Conservation (phyloP, 352 stramenopile genomes). For the Phytophthora colocasiae region DNA sequence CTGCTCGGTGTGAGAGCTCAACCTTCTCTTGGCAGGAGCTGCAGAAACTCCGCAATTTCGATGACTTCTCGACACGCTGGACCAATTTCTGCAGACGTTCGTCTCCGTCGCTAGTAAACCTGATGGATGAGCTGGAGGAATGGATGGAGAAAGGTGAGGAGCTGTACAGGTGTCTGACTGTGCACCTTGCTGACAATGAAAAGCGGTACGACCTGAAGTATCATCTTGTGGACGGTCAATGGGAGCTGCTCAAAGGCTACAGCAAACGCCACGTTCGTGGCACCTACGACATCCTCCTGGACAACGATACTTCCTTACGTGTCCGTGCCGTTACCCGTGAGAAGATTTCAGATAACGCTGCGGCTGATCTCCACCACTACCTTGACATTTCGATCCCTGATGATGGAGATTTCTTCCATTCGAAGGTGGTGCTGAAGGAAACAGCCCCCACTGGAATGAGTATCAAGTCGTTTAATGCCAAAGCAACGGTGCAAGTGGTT, state of each 20-base stretch:
- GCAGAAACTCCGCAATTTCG: constrained; percentile 29
- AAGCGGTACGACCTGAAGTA: constrained; percentile 50
- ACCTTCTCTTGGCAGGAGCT: constrained; percentile 40
- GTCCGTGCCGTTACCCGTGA: constrained; percentile 35
- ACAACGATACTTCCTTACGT: constrained; percentile 42
- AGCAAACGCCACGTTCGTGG: constrained; percentile 15
- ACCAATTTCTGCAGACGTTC: constrained; percentile 42
- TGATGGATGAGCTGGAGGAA: constrained; percentile 42
- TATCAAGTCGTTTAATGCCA: constrained; percentile 32
- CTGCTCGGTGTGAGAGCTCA: constrained; percentile 23
- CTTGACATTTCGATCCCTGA: constrained; percentile 28
- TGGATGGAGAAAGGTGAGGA: constrained; percentile 24
- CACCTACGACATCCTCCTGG: constrained; percentile 46
- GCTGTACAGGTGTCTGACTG: constrained; percentile 17
- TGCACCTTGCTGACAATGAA: constrained; percentile 31
- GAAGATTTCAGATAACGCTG: constrained; percentile 6
- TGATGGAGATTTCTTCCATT: constrained; percentile 33
- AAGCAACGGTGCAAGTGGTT: constrained; percentile 31
- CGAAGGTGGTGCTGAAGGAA: constrained; percentile 19
- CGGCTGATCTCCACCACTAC: constrained; percentile 30
- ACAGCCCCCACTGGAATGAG: constrained; percentile 26
- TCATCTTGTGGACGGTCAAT: constrained; percentile 39
- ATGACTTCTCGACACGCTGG: constrained; percentile 44
- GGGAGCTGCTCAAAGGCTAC: constrained; percentile 32
- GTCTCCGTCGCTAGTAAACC: constrained; percentile 20